Evolutionary conservation across 2,329 filamentous ascomycete species (phyloP).

Genomic region (Fusarium goolgardi): DNA sequence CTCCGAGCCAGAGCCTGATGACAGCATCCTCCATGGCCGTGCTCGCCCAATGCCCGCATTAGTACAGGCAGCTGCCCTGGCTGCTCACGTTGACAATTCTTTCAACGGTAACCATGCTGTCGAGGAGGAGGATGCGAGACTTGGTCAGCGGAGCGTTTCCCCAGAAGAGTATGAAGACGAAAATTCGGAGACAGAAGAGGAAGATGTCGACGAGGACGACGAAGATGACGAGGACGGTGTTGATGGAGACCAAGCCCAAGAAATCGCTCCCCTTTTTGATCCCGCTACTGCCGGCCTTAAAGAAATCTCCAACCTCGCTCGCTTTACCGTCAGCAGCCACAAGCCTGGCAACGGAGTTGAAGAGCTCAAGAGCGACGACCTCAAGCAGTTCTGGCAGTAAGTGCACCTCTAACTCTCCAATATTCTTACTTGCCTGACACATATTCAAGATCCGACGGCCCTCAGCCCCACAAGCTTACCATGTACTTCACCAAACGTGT

Average conservation of each 20-base stretch:
- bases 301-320: conserved; percentile 85
- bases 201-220: conserved; percentile 43
- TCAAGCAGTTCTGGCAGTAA: conserved; percentile 82
- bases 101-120: conserved; percentile 45
- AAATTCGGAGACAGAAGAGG: conserved; percentile 48
- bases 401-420: conserved; percentile 44
- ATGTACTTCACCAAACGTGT: conserved; percentile 89
- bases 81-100: conserved; percentile 48
- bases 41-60: conserved; percentile 35
- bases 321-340: conserved; percentile 83
- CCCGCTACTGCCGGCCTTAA: conserved; percentile 70
- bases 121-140: conserved; percentile 19
- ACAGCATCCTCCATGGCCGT: conserved; percentile 52
- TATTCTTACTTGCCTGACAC: neutral
- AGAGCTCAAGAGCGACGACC: conserved; percentile 79
- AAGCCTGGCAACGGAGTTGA: conserved; percentile 84
- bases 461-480: conserved; percentile 83
- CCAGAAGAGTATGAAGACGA: conserved; percentile 51
- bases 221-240: conserved; percentile 30
- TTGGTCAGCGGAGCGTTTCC: conserved; percentile 36
- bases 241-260: conserved; percentile 45
- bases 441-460: conserved; percentile 76
- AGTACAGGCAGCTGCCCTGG: conserved; percentile 19
- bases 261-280: conserved; percentile 60
- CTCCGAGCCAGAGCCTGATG: conserved; percentile 51